phyloP scores from a whole-genome alignment of 495 filamentous ascomycete species.

The Aspergillus sclerotioniger region DNA sequence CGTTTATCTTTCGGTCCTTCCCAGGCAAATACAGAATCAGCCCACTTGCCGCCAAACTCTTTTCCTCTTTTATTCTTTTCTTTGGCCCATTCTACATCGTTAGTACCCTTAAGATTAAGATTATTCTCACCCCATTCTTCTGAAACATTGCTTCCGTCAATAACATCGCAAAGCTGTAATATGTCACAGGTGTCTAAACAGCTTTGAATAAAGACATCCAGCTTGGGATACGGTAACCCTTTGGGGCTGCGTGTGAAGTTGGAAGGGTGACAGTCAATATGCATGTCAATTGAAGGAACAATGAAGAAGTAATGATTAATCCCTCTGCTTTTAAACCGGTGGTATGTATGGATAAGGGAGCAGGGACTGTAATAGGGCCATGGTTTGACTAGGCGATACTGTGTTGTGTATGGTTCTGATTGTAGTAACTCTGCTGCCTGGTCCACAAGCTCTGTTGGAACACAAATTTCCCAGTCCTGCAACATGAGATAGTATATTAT shows the following conservation, averaged over 20 bases:
- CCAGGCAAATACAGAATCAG: conserved; percentile 26
- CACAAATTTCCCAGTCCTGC: conserved; percentile 32
- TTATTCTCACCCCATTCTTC: conserved; percentile 36
- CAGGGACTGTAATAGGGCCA: conserved; percentile 28
- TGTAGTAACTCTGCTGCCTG: conserved; percentile 18
- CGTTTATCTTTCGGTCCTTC: conserved; percentile 24
- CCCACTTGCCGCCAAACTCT: conserved; percentile 19
- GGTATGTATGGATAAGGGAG: conserved; percentile 33
- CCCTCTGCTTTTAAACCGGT: conserved; percentile 32
- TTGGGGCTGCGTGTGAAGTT: conserved; percentile 31
- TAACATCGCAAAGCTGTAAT: conserved; percentile 34
- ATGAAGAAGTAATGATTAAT: conserved; percentile 33
- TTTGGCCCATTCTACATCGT: conserved; percentile 33
- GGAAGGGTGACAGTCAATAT: conserved; percentile 29
- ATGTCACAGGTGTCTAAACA: conserved; percentile 34
- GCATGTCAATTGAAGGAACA: conserved; percentile 30
- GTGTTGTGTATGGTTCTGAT: conserved; percentile 16
- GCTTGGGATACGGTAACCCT: conserved; percentile 38
- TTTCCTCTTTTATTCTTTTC: conserved; percentile 27
- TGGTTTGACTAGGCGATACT: conserved; percentile 17
- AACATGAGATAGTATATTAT: conserved; percentile 11
- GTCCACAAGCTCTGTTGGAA: conserved; percentile 17
- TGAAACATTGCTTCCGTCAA: conserved; percentile 38
- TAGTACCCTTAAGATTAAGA: conserved; percentile 32
- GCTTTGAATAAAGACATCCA: conserved; percentile 34